Conservation (phyloP, 345 rosid genomes). For the Sapria himalayana region DNA sequence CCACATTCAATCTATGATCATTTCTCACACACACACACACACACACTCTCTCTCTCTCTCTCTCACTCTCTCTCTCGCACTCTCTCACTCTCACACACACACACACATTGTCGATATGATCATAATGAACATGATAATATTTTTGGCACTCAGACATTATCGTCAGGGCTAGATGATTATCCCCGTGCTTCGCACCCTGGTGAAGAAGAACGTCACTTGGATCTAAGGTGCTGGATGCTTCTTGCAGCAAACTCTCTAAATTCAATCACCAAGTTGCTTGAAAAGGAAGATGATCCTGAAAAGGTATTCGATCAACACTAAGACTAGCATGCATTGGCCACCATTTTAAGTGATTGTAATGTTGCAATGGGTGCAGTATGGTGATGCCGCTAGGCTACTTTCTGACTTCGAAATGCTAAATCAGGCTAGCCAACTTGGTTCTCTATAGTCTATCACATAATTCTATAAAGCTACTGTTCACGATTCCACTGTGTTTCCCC, state of each 20-base stretch:
- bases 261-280: conserved; percentile 34
- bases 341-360: no score
- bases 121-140: conserved; percentile 10
- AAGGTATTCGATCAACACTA: conserved; percentile 19
- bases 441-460: neutral
- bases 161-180: conserved; percentile 84
- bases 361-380: conserved; percentile 54
- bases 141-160: conserved; percentile 28
- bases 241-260: conserved; percentile 79
- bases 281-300: conserved; percentile 12
- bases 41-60: no score
- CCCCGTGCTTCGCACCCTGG: conserved; percentile 93
- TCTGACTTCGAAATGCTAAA: conserved; percentile 61
- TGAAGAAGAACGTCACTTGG: conserved; percentile 73
- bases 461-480: neutral
- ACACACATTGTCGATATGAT: no score
- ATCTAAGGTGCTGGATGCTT: conserved; percentile 95
- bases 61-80: no score
- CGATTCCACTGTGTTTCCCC: neutral
- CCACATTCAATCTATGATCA: no score
- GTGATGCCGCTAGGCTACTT: conserved; percentile 34
- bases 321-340: no score
- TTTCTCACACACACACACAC: no score
- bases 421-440: conserved; percentile 27
- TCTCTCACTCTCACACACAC: no score